Base-by-base conservation (phyloP, 1,284 basidiomycete species). In the Fomitopsis betulina region DNA sequence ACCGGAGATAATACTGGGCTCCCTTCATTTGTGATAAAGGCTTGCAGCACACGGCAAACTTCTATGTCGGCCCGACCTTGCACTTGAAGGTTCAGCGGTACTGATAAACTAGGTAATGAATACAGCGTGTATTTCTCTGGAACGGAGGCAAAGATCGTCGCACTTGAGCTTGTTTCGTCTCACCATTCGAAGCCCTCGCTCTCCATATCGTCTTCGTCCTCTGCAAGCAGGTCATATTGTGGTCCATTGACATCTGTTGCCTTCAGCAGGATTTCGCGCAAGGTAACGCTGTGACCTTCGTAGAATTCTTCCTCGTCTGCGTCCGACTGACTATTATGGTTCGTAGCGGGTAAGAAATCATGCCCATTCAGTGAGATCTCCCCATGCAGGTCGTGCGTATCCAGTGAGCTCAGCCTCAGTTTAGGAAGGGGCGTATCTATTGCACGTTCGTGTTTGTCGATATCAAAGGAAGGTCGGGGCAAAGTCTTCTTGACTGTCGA, bases 251-350 rank as follows among this genome's bases (percentile, higher is more conserved):
- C 60, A 5, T 59, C 58, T 12, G 61, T 60, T 9, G 66, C 67
- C 37, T 65, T 63, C 53, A 70, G 52, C 33, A 70, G 38, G n/a
- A 68, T 68, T 21, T 68, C 67, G 17, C 62, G 61, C 3, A 70
- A 54, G 2, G 68, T 68, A 54, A 65, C 60, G 40, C 68, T 69
- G 54, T 63, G 63, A 7, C 65, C 66, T 53, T 66, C 68, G 53
- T 67, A 63, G n/a, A 54, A 38, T 7, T 55, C 58, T 13, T 65
- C 64, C 13, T 62, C 60, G 8, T 42, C 61, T 8, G 33, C 58
- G 25, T 61, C 64, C 5, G 43, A 38, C 33, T 47, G 25, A 5
- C 25, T 27, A n/a, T 47, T 58, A 52, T 15, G 23, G 54, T 7
- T 59, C 19, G 58, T 49, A 12, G 35, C 2, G 58, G 58, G n/a